Conservation (phyloP, 169 alveolate species). For the Eimeria acervulina region DNA sequence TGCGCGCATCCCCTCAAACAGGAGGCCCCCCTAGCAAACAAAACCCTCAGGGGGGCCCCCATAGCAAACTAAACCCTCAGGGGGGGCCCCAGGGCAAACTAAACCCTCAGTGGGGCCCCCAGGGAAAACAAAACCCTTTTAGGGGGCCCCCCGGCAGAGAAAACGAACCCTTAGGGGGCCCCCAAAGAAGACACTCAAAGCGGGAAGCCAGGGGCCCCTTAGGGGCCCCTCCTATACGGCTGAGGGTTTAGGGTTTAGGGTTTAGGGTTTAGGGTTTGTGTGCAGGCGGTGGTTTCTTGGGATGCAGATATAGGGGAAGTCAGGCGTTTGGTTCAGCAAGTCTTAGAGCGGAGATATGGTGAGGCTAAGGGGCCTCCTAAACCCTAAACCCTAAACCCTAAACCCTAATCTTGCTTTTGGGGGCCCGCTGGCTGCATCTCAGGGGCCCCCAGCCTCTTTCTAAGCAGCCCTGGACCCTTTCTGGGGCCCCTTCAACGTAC, state of each 20-base stretch:
- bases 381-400: too few species aligned
- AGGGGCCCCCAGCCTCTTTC: conserved; percentile 10
- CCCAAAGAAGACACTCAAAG: neutral
- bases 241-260: neutral
- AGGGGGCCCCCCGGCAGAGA: too few species aligned
- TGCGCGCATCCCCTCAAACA: neutral
- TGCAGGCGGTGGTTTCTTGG: conserved; percentile 56
- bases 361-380: neutral
- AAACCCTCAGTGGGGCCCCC: neutral
- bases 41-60: conserved; percentile 4
- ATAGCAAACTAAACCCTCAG: neutral
- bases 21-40: too few species aligned
- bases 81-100: too few species aligned
- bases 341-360: conserved; percentile 25
- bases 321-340: neutral
- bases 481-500: neutral
- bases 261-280: conserved; percentile 9
- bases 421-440: neutral
- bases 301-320: conserved; percentile 18
- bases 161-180: too few species aligned
- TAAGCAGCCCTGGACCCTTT: neutral
- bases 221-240: neutral
- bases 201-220: neutral
- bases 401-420: too few species aligned
- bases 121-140: neutral